A percentile compares a stretch with the other conserved stretches of the same genome.
Conservation (phyloP, 129 eudicot species). For the Glebionis coronaria region DNA sequence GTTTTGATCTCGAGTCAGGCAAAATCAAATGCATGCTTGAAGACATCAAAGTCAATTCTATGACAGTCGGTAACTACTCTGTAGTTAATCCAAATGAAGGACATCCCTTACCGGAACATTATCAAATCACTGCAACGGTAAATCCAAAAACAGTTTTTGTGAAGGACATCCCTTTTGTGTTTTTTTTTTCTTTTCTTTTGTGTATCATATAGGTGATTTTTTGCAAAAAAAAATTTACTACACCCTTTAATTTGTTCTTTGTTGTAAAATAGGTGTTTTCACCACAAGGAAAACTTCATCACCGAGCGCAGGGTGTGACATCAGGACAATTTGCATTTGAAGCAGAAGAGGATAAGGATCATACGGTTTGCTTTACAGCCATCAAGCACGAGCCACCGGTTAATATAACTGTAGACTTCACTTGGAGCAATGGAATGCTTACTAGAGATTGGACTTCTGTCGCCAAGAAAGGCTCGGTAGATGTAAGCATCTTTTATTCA, state of each 20-base stretch:
- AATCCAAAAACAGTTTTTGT: not conserved
- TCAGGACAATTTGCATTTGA: slow-evolving; percentile 70
- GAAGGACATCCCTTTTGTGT: not conserved
- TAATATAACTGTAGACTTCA: slow-evolving; percentile 58
- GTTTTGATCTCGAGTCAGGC: slow-evolving; percentile 74
- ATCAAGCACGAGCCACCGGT: slow-evolving; percentile 42
- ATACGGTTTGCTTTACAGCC: slow-evolving; percentile 69
- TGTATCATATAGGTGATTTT: no score
- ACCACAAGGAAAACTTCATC: slow-evolving; percentile 39
- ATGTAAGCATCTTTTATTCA: no score
- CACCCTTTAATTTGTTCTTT: no score
- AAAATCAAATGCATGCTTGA: slow-evolving; percentile 73
- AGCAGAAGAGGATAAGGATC: slow-evolving; percentile 63
- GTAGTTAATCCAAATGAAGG: slow-evolving; percentile 73
- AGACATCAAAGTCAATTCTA: slow-evolving; percentile 58
- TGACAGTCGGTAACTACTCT: slow-evolving; percentile 72
- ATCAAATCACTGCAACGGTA: slow-evolving; percentile 75
- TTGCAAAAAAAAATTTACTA: no score
- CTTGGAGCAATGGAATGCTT: slow-evolving; percentile 75
- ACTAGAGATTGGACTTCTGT: slow-evolving; percentile 71
- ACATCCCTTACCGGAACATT: slow-evolving; percentile 63
- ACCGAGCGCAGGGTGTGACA: slow-evolving; percentile 46
- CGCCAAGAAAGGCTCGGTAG: slow-evolving; percentile 52
- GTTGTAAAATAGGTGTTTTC: no score
- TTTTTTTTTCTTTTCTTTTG: no score